Base-by-base conservation (phyloP, 768 basidiomycete species). In the Cantharellus cinnabarinus region DNA sequence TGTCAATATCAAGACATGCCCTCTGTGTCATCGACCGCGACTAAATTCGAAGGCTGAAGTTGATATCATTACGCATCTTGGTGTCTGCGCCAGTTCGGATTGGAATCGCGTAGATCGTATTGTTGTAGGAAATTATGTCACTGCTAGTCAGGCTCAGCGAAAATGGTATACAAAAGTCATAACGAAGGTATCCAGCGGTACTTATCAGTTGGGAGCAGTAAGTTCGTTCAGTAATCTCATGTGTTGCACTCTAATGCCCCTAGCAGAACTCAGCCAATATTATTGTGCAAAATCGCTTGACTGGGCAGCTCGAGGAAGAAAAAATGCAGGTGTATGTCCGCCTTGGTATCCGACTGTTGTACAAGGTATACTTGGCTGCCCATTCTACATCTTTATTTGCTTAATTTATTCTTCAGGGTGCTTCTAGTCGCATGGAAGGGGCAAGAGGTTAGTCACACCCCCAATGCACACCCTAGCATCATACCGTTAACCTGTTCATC, bases 271-370 rank as follows among this genome's bases (percentile, higher is more conserved):
- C 89, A 57, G 94, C 91, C 35, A 99, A 99, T 67, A 95, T 99
- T 64, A 89, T 97, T 60, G 93, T 99, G 0, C 94, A 98, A 71
- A 91, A 97, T 67, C 77, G 94, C 10, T 70, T 80, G 69, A 91
- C 89, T 0, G 94, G 94, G 0, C 86, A 89, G 68, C 68, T 98
- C 60, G 85, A 91, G 67, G 94, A 99, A 71, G 94, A 98, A 73
- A 98, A 97, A 74, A 99, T 97, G 90, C 84, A 91, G 66, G 81
- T 81, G 7, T 97, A 95, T 67, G 89, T 97, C 0, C 74, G 93
- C 42, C 71, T 99, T 14, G 94, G 94, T 2, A 99, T 99, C 66
- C 75, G 94, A 37, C 67, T 99, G 60, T 68, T 97, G 61, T 99
- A 98, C 75, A 88, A 86, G 50, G 52, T 59, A 40, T 5, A 15